Conservation (phyloP, 108 stramenopile genomes). For the Nitzschia palea region DNA sequence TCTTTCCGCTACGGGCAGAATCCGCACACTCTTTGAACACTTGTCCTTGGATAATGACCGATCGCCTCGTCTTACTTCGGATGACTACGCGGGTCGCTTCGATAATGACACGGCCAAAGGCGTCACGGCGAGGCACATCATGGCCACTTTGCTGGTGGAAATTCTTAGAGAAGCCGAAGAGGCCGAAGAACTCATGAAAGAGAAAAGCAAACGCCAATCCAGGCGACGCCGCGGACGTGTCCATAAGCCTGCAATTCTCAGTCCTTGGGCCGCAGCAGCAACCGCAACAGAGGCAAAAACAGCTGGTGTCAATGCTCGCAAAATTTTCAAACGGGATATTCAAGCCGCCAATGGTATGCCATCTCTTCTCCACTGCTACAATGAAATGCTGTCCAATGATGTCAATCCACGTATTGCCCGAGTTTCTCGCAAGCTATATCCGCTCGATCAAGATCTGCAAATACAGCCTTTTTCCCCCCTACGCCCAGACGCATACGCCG, state of each 20-base stretch:
- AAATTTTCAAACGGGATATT: constrained; percentile 16
- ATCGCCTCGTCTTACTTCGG: constrained; percentile 29
- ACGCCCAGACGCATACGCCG: too few relatives aligned
- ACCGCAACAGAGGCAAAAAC: too few relatives aligned
- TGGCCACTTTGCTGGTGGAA: constrained; percentile 72
- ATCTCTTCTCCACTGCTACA: constrained; percentile 43
- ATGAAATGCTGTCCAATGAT: constrained; percentile 55
- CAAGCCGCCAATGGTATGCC: constrained; percentile 50
- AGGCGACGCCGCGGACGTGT: not conserved
- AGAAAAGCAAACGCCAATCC: not conserved
- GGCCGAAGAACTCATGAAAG: not conserved
- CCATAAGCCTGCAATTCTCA: constrained; percentile 3
- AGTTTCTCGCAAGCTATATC: not conserved
- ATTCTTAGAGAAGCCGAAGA: constrained; percentile 23
- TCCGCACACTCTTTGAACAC: constrained; percentile 60
- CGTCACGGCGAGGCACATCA: constrained; percentile 33
- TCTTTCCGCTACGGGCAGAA: constrained; percentile 62
- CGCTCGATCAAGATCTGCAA: constrained; percentile 14
- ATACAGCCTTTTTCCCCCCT: too few relatives aligned
- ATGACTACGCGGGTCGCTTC: constrained; percentile 29
- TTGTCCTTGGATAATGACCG: constrained; percentile 60
- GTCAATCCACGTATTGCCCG: constrained; percentile 19
- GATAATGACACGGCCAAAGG: constrained; percentile 6
- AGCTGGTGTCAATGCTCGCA: constrained; percentile 4
- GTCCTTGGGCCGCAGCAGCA: constrained; percentile 5